These are phyloP conservation scores for Diddensiella caesifluorescens DNA, from an alignment of 805 yeast genomes.

Conservation along the genomic window DNA sequence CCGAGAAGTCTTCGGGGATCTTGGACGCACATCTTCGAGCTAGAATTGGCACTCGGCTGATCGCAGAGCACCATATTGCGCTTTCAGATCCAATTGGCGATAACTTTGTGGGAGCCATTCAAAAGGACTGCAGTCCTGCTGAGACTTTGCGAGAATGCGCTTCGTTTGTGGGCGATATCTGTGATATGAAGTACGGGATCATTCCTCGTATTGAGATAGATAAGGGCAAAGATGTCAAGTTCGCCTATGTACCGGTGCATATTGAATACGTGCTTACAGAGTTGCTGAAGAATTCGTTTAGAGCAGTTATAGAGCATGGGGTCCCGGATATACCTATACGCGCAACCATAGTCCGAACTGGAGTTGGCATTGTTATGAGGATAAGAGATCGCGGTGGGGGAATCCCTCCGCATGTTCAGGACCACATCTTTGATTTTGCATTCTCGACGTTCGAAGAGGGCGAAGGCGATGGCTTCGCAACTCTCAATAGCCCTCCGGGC, in stretches of 20 bases:
- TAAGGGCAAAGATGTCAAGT: conserved; percentile 48
- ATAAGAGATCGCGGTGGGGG: conserved; percentile 89
- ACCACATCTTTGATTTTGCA: conserved; percentile 76
- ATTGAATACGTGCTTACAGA: conserved; percentile 85
- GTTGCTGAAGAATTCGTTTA: conserved; percentile 74
- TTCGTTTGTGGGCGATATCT: conserved; percentile 75
- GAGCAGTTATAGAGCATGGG: conserved; percentile 77
- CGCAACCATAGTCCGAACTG: conserved; percentile 44
- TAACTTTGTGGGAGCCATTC: conserved; percentile 58
- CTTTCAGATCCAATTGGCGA: conserved; percentile 45
- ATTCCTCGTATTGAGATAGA: conserved; percentile 57
- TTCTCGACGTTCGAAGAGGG: conserved; percentile 68
- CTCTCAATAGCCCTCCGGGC: conserved; percentile 67
- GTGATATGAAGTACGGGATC: conserved; percentile 77
- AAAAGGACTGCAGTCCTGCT: conserved; percentile 59
- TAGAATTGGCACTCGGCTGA: conserved; percentile 77
- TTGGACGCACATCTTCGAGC: conserved; percentile 74
- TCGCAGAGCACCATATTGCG: conserved; percentile 79
- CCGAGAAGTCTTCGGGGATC: conserved; percentile 51
- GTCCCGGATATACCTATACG: conserved; percentile 39
- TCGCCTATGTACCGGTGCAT: conserved; percentile 85
- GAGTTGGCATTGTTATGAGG: conserved; percentile 58
- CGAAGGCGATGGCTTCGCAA: conserved; percentile 49
- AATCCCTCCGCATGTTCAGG: conserved; percentile 59
- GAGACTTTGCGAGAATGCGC: conserved; percentile 59